Evolutionary conservation across 1,284 basidiomycete species (phyloP).

Genomic region (Marasmius sp.): DNA sequence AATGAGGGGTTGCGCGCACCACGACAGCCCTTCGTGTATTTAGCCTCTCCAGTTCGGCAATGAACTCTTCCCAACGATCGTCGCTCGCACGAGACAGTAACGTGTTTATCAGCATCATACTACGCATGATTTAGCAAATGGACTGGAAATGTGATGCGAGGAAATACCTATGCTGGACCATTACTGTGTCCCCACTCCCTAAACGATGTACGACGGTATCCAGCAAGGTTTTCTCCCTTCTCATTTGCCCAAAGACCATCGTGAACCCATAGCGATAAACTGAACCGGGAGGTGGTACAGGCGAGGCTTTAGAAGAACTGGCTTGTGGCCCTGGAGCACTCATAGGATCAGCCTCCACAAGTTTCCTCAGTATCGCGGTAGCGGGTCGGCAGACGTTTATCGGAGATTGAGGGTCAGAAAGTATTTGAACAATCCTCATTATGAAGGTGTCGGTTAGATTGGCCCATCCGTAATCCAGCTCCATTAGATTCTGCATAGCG

Average conservation of each 20-base stretch:
- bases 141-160: neutral
- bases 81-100: conserved; percentile 79
- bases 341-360: conserved; percentile 79
- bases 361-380: conserved; percentile 87
- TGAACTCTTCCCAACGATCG: conserved; percentile 76
- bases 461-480: conserved; percentile 80
- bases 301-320: conserved; percentile 59
- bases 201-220: conserved; percentile 80
- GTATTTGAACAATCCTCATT: conserved; percentile 76
- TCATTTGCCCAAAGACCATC: conserved; percentile 81
- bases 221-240: conserved; percentile 60
- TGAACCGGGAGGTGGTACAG: conserved; percentile 56
- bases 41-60: conserved; percentile 73
- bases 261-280: conserved; percentile 83
- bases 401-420: conserved; percentile 73
- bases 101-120: conserved; percentile 90
- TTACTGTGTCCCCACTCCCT: conserved; percentile 80
- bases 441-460: conserved; percentile 74
- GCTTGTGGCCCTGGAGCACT: conserved; percentile 59
- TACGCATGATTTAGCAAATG: conserved; percentile 24
- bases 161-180: conserved; percentile 76
- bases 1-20: conserved; percentile 43
- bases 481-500: conserved; percentile 86
- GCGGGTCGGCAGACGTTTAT: conserved; percentile 97
- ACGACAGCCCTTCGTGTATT: conserved; percentile 84